Base-by-base conservation (phyloP, 2,329 filamentous ascomycete genomes). In the Cryphonectria japonica region DNA sequence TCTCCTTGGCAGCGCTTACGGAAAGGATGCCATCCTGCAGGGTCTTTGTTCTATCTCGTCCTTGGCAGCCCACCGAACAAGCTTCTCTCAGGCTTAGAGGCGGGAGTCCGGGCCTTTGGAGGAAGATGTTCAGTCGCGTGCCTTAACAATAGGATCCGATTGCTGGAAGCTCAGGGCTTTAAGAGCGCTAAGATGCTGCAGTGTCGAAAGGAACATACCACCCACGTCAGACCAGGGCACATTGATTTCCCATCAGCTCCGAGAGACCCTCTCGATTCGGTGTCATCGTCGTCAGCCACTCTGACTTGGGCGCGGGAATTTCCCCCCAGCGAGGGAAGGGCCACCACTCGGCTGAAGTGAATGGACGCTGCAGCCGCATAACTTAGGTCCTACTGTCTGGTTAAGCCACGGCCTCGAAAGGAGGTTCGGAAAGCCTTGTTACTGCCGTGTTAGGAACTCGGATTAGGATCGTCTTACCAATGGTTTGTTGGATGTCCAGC, bases 41-140 rank as follows among this genome's bases (percentile, higher is more conserved):
- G 19, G 32, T 46, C 13, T 43, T 39, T 65, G 19, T 11, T 5
- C 22, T 7, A 64, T 29, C 37, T 32, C 5, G 29, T 29, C 16
- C 61, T 64, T 64, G 61, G 61, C 61, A 29, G 11, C n/a, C 37
- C 61, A 64, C 37, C 39, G 9, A 46, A 54, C 46, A 66, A 66
- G 64, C 64, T 66, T 66, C 64, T 34, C 52, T 37, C 43, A 52
- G 3, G 16, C 26, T 16, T 9, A 22, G 4, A 26, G 32, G 59
- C 59, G 37, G 41, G 9, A n/a, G 29, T 13, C 14, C 29, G 26
- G 29, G 26, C 54, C 26, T 32, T 11, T 11, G 16, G 22, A n/a
- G 1, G n/a, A 4, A 19, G 29, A 19, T 6, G 14, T 32, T 32
- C 26, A 32, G 54, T 59, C 54, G 54, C 54, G 54, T 59, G 54